These are phyloP conservation scores for Cochliopodium minus DNA, from an alignment of 208 protist genomes.

Conservation along the genomic window DNA sequence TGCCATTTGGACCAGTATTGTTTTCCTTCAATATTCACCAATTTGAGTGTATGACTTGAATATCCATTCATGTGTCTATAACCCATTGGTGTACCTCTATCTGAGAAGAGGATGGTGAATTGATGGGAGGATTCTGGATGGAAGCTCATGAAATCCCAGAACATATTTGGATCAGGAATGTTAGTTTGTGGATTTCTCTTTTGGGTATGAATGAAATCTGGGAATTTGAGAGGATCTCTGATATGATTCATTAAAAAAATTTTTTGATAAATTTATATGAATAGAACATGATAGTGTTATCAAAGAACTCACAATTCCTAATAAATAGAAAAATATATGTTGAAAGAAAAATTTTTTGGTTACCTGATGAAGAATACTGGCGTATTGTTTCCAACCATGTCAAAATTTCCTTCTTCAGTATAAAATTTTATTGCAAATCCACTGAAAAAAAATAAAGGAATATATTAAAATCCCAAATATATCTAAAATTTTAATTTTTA, in stretches of 20 bases:
- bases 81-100: conserved; percentile 33
- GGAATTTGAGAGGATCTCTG: conserved; percentile 18
- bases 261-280: not conserved
- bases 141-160: conserved; percentile 46
- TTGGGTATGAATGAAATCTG: conserved; percentile 50
- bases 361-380: conserved; percentile 55
- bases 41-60: conserved; percentile 40
- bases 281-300: not conserved
- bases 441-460: not conserved
- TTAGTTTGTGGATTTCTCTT: conserved; percentile 48
- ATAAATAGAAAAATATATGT: not conserved
- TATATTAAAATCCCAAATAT: not conserved
- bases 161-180: conserved; percentile 26
- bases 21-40: conserved; percentile 41
- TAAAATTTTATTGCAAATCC: conserved; percentile 54
- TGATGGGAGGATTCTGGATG: conserved; percentile 43
- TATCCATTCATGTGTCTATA: conserved; percentile 47
- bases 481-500: not conserved
- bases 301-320: not conserved
- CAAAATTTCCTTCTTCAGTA: conserved; percentile 56
- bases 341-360: conserved; percentile 30
- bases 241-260: no score
- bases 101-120: conserved; percentile 42
- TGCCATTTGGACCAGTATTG: conserved; percentile 47
- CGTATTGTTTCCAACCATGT: conserved; percentile 49